These are phyloP conservation scores for Citrus sp. DNA, from an alignment of 345 rosid genomes.

Conservation along the genomic window DNA sequence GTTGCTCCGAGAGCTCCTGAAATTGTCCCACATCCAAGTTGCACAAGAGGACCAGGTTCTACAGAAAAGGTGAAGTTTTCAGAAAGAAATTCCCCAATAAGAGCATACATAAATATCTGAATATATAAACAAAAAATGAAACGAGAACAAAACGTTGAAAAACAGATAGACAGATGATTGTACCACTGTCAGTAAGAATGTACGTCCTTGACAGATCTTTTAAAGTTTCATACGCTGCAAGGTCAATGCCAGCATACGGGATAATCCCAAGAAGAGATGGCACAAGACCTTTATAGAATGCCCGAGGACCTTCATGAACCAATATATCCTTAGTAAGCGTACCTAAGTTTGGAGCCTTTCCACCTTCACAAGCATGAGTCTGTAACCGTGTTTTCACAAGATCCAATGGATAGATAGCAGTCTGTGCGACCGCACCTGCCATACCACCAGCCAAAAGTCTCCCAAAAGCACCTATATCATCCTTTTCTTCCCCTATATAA, in stretches of 20 bases:
- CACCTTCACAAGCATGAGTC: constrained; percentile 63
- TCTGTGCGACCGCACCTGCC: constrained; percentile 95
- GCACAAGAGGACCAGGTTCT: constrained; percentile 91
- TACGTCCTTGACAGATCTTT: constrained; percentile 80
- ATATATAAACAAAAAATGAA: background rate
- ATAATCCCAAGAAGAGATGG: constrained; percentile 94
- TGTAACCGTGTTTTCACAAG: constrained; percentile 95
- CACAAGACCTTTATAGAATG: constrained; percentile 86
- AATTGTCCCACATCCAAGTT: constrained; percentile 83
- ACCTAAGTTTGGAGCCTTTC: constrained; percentile 65
- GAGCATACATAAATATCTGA: background rate
- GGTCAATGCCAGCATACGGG: constrained; percentile 96
- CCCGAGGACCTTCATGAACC: constrained; percentile 89
- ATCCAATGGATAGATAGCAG: constrained; percentile 91
- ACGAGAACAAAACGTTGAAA: background rate
- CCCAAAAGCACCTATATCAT: constrained; percentile 67
- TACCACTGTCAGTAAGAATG: constrained; percentile 72
- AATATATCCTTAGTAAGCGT: constrained; percentile 70
- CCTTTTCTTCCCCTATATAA: constrained; percentile 42
- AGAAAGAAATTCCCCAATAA: background rate
- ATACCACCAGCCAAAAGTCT: constrained; percentile 88
- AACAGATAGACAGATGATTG: background rate
- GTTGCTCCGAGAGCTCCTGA: constrained; percentile 95
- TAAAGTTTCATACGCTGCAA: constrained; percentile 87
- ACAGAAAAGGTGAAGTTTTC: constrained; percentile 11